Conservation (phyloP, 306 rosid species). For the Rosa rugosa region DNA sequence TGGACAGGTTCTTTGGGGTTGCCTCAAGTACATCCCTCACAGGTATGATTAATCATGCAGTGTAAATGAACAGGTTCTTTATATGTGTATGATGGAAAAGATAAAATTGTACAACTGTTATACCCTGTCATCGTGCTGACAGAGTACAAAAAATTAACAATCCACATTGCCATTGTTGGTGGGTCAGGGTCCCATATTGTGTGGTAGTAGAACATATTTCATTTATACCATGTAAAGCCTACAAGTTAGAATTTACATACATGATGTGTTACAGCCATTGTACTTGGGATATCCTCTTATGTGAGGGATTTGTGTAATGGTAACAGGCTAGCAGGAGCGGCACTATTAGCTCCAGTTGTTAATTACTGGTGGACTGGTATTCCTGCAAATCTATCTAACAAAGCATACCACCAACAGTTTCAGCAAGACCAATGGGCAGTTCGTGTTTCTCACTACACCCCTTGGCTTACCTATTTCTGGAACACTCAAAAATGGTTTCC, state of each 20-base stretch:
- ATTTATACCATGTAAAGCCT: neutral
- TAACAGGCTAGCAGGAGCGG: constrained; percentile 82
- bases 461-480: constrained; percentile 97
- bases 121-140: neutral
- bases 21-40: constrained; percentile 80
- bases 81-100: neutral
- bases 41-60: constrained; percentile 45
- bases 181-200: neutral
- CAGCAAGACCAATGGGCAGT: constrained; percentile 68
- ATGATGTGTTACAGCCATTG: neutral
- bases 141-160: neutral
- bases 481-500: constrained; percentile 89
- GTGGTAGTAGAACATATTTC: neutral
- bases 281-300: neutral
- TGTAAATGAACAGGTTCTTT: neutral
- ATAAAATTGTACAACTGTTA: neutral
- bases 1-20: constrained; percentile 77
- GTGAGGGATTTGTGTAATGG: constrained; percentile 11
- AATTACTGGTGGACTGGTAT: constrained; percentile 88
- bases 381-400: constrained; percentile 60
- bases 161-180: neutral
- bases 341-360: constrained; percentile 58
- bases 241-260: neutral
- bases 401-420: constrained; percentile 39
- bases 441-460: constrained; percentile 68